Conservation (phyloP, 1,284 basidiomycete species). For the Trichosporon sp. region DNA sequence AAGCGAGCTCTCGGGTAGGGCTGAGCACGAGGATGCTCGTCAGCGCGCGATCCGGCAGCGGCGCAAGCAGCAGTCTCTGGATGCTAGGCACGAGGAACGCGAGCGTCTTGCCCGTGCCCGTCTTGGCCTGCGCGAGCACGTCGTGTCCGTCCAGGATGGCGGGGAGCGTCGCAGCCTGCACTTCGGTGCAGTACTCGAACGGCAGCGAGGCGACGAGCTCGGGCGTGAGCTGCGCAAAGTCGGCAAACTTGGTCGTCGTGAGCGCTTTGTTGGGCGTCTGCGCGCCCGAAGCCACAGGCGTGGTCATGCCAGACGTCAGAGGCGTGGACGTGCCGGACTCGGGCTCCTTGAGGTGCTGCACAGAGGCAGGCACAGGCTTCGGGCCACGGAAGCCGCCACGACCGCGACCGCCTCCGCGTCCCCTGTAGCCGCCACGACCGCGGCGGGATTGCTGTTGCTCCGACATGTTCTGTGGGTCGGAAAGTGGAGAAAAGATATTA, state of each 20-base stretch:
- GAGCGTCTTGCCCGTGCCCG: conserved; percentile 54
- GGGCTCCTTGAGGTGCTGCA: neutral
- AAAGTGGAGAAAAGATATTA: neutral
- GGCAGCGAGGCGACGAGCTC: conserved; percentile 34
- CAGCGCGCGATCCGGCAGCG: conserved; percentile 14
- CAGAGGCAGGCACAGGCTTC: conserved; percentile 1
- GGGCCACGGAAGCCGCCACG: neutral
- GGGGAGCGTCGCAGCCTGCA: conserved; percentile 52
- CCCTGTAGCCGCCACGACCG: conserved; percentile 1
- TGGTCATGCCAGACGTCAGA: conserved; percentile 10
- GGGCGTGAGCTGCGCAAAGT: conserved; percentile 20
- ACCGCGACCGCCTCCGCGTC: neutral
- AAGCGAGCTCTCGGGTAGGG: conserved; percentile 52
- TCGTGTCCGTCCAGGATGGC: conserved; percentile 47
- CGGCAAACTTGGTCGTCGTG: conserved; percentile 21
- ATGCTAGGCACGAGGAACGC: conserved; percentile 53
- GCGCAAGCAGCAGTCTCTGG: conserved; percentile 41
- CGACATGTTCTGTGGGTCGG: neutral
- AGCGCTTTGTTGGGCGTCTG: conserved; percentile 1
- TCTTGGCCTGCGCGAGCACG: conserved; percentile 54
- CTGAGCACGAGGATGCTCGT: conserved; percentile 48
- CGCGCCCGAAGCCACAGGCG: conserved; percentile 5
- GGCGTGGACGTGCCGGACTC: conserved; percentile 2
- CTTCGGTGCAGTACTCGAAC: conserved; percentile 48
- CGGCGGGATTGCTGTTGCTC: neutral